Base-by-base conservation (phyloP, 306 rosid genomes). In the Ceratonia siliqua region DNA sequence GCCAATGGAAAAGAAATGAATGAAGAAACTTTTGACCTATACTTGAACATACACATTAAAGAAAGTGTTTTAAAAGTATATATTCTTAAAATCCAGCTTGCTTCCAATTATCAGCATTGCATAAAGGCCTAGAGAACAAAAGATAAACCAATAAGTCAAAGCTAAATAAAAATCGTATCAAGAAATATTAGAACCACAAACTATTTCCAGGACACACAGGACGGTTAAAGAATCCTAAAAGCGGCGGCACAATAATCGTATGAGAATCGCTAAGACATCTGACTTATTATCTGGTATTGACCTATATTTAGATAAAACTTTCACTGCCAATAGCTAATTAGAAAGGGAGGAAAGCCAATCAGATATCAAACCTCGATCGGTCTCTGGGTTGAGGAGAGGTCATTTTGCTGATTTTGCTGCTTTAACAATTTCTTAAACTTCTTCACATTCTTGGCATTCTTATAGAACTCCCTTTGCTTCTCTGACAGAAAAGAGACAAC, bases 381-480 rank as follows among this genome's bases (percentile, higher is more conserved):
- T 20, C 15, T 57, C 49, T 35, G 56, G 67, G 65, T 33, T 20
- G 70, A 49, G 27, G 84, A 62, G 17, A 12, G 67, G 41, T 82
- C 81, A 24, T 63, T 39, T 36, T 27, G 84, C 33, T 64, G 77
- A 76, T 72, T 74, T 17, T 81, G 84, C 62, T 82, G 79, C 75
- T 85, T 87, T 8, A 85, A 42, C 20, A 81, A 85, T 81, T 85
- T 87, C 84, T 77, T 87, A 57, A 76, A 89, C 87, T 89, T 89
- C 58, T 73, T 85, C 64, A 89, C 87, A 27, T 79, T 68, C 75
- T 87, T 87, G 14, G 91, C 91, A 79, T 89, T 87, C 73, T 79
- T 83, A 49, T 89, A 89, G 63, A 89, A 83, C 82, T 89, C 94
- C 54, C 78, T 81, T 33, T 87, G 86, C 77, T 89, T 87, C 67